A percentile compares a stretch with the other conserved stretches of the same genome.
phyloP scores from a whole-genome alignment of 352 stramenopile species.

The Globisporangium irregulare region DNA sequence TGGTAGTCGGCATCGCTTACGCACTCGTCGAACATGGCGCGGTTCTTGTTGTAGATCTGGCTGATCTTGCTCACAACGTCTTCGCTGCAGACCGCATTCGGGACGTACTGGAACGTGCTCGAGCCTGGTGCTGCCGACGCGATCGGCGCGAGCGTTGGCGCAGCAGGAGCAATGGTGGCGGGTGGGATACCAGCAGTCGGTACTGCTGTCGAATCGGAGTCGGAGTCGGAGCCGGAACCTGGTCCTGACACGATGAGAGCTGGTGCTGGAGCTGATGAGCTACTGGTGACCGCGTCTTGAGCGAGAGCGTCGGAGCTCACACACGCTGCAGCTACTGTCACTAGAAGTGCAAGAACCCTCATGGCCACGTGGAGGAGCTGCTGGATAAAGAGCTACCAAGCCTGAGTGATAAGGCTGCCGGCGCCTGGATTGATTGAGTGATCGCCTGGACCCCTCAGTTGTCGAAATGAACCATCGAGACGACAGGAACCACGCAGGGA shows the following conservation, averaged over 20 bases:
- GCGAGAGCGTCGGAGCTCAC: neutral
- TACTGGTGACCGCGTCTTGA: neutral
- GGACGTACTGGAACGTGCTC: slow-evolving; percentile 40
- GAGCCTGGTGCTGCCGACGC: slow-evolving; percentile 39
- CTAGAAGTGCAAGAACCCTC: neutral
- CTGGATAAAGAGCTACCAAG: neutral
- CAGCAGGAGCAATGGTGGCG: slow-evolving; percentile 18
- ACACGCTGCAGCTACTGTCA: neutral
- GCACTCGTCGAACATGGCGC: slow-evolving; percentile 52
- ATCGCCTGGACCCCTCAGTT: neutral
- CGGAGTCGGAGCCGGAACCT: neutral
- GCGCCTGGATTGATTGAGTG: no score
- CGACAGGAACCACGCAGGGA: neutral
- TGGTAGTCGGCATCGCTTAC: slow-evolving; percentile 50
- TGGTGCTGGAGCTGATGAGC: neutral
- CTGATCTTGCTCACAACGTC: slow-evolving; percentile 41
- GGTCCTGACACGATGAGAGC: no score
- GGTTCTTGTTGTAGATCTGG: slow-evolving; percentile 57
- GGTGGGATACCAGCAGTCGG: neutral
- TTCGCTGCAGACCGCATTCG: slow-evolving; percentile 37
- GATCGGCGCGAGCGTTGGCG: slow-evolving; percentile 26
- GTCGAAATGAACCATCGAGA: neutral
- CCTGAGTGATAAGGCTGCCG: neutral
- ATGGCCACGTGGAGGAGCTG: neutral
- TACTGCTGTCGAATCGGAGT: neutral